A percentile compares a stretch with the other conserved stretches of the same genome.
These are phyloP conservation scores for Aspergillus sp. DNA, from an alignment of 2,329 filamentous ascomycete genomes.

Conservation along the genomic window DNA sequence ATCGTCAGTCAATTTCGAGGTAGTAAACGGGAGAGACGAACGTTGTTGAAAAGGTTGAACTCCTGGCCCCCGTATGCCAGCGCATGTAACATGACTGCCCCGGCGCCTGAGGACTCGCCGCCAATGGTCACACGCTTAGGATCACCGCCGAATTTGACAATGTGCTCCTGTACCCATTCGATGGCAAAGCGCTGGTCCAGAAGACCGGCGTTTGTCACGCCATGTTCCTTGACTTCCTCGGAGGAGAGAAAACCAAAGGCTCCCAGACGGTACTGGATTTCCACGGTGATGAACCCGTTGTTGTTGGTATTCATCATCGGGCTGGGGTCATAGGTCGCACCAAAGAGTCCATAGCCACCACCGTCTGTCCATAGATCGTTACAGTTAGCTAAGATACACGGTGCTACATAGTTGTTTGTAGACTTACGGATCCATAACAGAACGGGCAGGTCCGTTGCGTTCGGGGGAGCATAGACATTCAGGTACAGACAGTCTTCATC, in stretches of 20 bases:
- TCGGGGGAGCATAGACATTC: slow-evolving; percentile 34
- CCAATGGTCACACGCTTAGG: slow-evolving; percentile 8
- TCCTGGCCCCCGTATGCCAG: slow-evolving; percentile 15
- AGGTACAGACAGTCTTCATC: slow-evolving; percentile 43
- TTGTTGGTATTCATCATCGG: slow-evolving; percentile 50
- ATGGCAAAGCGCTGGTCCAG: slow-evolving; percentile 16
- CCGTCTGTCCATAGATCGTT: slow-evolving; percentile 21
- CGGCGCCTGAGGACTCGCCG: slow-evolving; percentile 13
- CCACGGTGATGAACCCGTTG: slow-evolving; percentile 52
- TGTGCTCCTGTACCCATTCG: slow-evolving; percentile 15
- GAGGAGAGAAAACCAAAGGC: slow-evolving; percentile 43
- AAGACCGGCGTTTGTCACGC: slow-evolving; percentile 9
- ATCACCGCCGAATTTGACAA: slow-evolving; percentile 13
- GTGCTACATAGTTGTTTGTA: not conserved
- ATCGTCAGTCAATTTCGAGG: slow-evolving; percentile 12
- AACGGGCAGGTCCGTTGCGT: slow-evolving; percentile 33
- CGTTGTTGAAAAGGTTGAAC: slow-evolving; percentile 24
- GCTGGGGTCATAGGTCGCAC: slow-evolving; percentile 43
- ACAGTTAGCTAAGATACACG: not conserved
- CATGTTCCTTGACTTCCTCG: slow-evolving; percentile 49
- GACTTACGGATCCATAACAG: slow-evolving; percentile 33
- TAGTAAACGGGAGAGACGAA: slow-evolving; percentile 7
- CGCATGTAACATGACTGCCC: slow-evolving; percentile 13
- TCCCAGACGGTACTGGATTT: slow-evolving; percentile 51
- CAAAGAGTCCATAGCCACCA: slow-evolving; percentile 41